phyloP scores from a whole-genome alignment of 768 basidiomycete species.

The Crassisporium funariophilum region DNA sequence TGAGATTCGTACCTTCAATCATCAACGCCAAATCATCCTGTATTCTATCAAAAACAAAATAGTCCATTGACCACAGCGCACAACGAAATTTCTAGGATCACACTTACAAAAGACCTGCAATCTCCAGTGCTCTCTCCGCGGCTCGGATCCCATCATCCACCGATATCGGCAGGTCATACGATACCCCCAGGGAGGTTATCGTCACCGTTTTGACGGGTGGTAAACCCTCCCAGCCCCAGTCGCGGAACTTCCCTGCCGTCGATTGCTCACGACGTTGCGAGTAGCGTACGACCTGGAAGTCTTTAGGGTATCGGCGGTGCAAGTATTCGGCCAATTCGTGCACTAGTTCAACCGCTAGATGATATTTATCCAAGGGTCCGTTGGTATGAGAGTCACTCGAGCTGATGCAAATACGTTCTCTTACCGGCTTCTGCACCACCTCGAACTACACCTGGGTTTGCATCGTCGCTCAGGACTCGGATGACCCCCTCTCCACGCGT shows the following conservation, averaged over 20 bases:
- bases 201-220: constrained; percentile 54
- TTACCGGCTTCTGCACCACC: constrained; percentile 42
- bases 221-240: constrained; percentile 46
- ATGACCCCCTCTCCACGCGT: constrained; percentile 53
- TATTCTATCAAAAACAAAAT: constrained; percentile 33
- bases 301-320: constrained; percentile 58
- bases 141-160: constrained; percentile 34
- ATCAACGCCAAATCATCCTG: constrained; percentile 63
- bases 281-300: constrained; percentile 54
- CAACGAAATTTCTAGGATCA: neutral
- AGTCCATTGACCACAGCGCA: neutral
- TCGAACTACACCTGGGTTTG: constrained; percentile 40
- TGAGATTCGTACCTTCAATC: constrained; percentile 62
- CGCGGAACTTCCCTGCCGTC: constrained; percentile 10
- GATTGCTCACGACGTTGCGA: constrained; percentile 9
- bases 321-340: constrained; percentile 73
- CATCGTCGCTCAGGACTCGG: constrained; percentile 45
- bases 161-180: constrained; percentile 51
- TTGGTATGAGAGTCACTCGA: neutral
- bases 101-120: constrained; percentile 63
- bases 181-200: constrained; percentile 48
- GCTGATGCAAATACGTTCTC: constrained; percentile 6
- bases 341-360: constrained; percentile 69
- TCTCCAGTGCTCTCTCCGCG: constrained; percentile 57
- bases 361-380: too few relatives aligned